Percentiles rank a stretch among this genome's conserved stretches.
These are phyloP conservation scores for Nephelium lappaceum DNA, from an alignment of 345 rosid species.

Conservation along the genomic window DNA sequence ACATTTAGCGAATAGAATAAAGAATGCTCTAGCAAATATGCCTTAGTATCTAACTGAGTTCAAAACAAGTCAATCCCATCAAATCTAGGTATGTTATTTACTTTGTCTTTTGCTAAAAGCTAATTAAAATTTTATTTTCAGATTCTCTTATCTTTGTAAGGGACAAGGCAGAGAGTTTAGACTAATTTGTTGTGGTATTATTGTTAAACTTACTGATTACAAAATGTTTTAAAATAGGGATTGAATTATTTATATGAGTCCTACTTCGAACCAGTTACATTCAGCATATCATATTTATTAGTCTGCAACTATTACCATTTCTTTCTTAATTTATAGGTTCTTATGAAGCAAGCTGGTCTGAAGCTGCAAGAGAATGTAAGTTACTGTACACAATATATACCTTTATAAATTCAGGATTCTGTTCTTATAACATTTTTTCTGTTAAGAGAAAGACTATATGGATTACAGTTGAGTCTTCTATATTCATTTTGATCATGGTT, in stretches of 20 bases:
- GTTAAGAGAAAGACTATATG: neutral
- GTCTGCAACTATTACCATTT: neutral
- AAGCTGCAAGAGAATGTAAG: constrained; percentile 88
- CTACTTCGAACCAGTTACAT: neutral
- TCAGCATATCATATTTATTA: neutral
- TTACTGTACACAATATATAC: neutral
- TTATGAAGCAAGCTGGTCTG: constrained; percentile 94
- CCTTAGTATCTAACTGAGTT: neutral
- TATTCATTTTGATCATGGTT: neutral
- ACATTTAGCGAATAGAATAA: neutral
- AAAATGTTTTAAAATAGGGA: neutral
- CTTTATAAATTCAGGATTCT: neutral
- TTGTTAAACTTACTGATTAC: neutral
- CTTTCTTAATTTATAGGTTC: constrained; percentile 55
- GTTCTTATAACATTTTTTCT: neutral
- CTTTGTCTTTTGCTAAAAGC: neutral
- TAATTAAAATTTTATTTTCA: neutral
- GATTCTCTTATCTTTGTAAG: neutral
- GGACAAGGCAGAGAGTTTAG: neutral
- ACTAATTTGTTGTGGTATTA: neutral
- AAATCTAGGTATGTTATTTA: neutral
- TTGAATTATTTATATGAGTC: neutral
- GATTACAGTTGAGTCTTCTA: neutral
- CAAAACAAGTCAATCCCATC: neutral
- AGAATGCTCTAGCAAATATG: neutral